These are phyloP conservation scores for Barnettozyma sucrosica DNA, from an alignment of 805 yeast species.

Conservation along the genomic window DNA sequence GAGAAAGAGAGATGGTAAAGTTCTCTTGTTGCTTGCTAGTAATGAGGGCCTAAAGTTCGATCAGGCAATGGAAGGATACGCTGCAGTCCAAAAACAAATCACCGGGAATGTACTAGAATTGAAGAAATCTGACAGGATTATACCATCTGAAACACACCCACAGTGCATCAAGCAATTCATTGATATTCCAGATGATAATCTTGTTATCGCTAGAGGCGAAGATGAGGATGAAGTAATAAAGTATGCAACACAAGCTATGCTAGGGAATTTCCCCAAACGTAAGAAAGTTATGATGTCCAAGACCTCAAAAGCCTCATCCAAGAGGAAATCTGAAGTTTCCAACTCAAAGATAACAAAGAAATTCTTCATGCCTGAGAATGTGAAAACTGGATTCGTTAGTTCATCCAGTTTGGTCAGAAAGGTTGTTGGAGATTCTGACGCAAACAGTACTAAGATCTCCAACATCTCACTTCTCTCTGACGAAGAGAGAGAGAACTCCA, in stretches of 20 bases:
- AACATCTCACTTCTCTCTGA: constrained; percentile 17
- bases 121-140: constrained; percentile 53
- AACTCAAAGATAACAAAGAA: constrained; percentile 31
- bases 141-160: constrained; percentile 58
- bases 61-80: constrained; percentile 79
- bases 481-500: constrained; percentile 10
- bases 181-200: constrained; percentile 67
- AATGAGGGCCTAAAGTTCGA: constrained; percentile 77
- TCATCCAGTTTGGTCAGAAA: constrained; percentile 44
- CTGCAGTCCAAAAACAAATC: constrained; percentile 67
- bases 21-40: constrained; percentile 67
- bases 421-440: constrained; percentile 5
- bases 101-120: constrained; percentile 40
- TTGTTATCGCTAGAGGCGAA: constrained; percentile 43
- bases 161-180: constrained; percentile 49
- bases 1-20: constrained; percentile 84
- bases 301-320: constrained; percentile 9
- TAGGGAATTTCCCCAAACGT: constrained; percentile 28
- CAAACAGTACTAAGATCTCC: not conserved
- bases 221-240: constrained; percentile 65
- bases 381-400: constrained; percentile 53
- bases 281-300: constrained; percentile 13
- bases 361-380: constrained; percentile 73
- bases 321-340: constrained; percentile 13
- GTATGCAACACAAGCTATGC: constrained; percentile 61